Evolutionary conservation across 139 green algal species (phyloP).

Genomic region (Bryopsis sp.): DNA sequence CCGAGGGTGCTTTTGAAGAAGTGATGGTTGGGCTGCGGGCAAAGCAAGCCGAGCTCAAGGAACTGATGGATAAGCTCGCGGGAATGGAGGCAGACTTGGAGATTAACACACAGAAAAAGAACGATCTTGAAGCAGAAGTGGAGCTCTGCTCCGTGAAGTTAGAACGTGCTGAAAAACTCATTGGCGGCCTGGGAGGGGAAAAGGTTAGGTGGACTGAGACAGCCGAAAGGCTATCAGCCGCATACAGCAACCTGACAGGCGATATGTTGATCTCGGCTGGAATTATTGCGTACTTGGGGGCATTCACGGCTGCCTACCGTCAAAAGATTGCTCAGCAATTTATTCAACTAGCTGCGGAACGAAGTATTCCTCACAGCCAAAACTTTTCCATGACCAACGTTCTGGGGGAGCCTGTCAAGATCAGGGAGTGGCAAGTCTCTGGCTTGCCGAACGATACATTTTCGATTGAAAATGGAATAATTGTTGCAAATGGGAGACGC

Average conservation of each 20-base stretch:
- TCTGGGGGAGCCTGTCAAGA: conserved; percentile 55
- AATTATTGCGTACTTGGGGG: conserved; percentile 58
- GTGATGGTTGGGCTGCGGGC: conserved; percentile 58
- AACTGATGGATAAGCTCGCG: conserved; percentile 53
- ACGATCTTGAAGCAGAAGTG: conserved; percentile 56
- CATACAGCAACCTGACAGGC: conserved; percentile 57
- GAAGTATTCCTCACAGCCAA: conserved; percentile 35
- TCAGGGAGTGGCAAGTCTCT: conserved; percentile 58
- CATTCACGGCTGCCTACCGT: conserved; percentile 57
- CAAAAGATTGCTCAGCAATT: conserved; percentile 37
- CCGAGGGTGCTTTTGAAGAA: conserved; percentile 51
- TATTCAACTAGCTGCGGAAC: conserved; percentile 35
- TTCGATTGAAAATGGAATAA: conserved; percentile 66
- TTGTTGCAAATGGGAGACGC: conserved; percentile 46
- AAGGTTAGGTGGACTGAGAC: conserved; percentile 61
- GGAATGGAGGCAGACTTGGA: conserved; percentile 58
- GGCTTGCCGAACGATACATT: conserved; percentile 67
- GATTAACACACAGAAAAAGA: conserved; percentile 56
- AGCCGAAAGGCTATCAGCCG: conserved; percentile 36
- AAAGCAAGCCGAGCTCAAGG: conserved; percentile 63
- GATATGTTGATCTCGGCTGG: conserved; percentile 65
- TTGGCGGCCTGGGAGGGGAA: conserved; percentile 60
- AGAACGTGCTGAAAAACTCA: conserved; percentile 65
- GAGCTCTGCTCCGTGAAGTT: conserved; percentile 66
- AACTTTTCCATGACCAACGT: conserved; percentile 42